Conservation (phyloP, 192 early-diverging fungal genomes). For the Coemansia sp. region DNA sequence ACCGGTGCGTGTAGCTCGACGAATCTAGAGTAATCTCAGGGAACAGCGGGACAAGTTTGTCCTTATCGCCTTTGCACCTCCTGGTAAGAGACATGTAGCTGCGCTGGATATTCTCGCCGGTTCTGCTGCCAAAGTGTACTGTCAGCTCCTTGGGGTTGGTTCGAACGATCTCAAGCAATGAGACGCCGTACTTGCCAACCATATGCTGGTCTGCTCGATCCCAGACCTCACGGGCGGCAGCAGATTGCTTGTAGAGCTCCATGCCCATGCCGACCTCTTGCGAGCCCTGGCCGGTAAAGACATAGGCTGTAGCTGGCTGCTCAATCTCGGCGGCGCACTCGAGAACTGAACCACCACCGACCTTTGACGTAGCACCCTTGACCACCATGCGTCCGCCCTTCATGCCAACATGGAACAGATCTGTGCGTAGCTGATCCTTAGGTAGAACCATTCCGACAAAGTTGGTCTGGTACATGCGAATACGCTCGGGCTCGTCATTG, state of each 20-base stretch:
- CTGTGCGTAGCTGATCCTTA: slow-evolving; percentile 77
- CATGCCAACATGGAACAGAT: slow-evolving; percentile 91
- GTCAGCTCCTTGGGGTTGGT: slow-evolving; percentile 66
- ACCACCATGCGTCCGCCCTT: slow-evolving; percentile 89
- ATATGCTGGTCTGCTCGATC: slow-evolving; percentile 89
- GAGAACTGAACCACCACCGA: slow-evolving; percentile 69
- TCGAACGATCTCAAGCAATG: slow-evolving; percentile 88
- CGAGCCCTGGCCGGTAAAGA: slow-evolving; percentile 97
- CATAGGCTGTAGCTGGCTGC: slow-evolving; percentile 87
- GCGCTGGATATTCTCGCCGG: slow-evolving; percentile 73
- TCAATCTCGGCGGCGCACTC: slow-evolving; percentile 84
- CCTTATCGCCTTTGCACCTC: too few relatives aligned
- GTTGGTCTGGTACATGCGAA: slow-evolving; percentile 74
- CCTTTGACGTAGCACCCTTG: slow-evolving; percentile 81
- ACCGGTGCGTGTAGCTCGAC: slow-evolving; percentile 79
- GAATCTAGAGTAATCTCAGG: slow-evolving; percentile 70
- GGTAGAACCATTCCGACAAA: slow-evolving; percentile 94
- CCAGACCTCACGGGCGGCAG: slow-evolving; percentile 86
- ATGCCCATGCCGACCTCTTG: slow-evolving; percentile 97
- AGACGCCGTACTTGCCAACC: slow-evolving; percentile 81
- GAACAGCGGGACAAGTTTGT: neutral
- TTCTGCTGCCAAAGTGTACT: slow-evolving; percentile 68
- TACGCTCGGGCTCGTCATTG: slow-evolving; percentile 82
- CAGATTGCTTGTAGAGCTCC: slow-evolving; percentile 82
- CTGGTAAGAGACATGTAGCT: slow-evolving; percentile 63